Evolutionary conservation across 202 grass and related monocot species (phyloP), one percentile per base, ranked within the genome.

Genomic region (Zoysia matrella): DNA sequence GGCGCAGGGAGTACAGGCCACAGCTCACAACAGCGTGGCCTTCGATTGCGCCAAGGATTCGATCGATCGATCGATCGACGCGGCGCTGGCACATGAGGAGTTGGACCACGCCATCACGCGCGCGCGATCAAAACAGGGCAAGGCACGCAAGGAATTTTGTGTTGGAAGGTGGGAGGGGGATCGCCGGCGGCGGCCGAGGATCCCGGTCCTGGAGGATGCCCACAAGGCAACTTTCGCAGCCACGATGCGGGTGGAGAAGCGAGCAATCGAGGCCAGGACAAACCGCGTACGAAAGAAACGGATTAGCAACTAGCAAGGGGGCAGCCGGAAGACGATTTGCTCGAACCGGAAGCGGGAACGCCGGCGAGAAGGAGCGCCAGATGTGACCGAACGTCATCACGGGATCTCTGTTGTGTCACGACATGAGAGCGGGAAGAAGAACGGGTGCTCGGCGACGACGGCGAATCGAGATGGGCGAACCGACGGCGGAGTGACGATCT

Each of bases 11-110:
- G 80, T 73, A 82, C 80, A 46, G 10, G 14, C 2, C 36, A 67
- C 80, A 77, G 74, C 15, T 77, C 56, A 78, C 56, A 40, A 36
- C 56, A 57, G 77, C 55, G 56, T 60, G 62, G 68, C 46, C 39
- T 65, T 63, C 40, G 60, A 72, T 85, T 57, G 39, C 36, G 41
- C 57, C 57, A 30, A 60, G 57, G 57, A 60, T 60, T 60, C 57
- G 58, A 30, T 7, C 7, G 22, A 30, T 30, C 22, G 22, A 30
- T 30, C 22, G 22, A 30, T 30, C 22, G 22, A 30, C 22, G 22
- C 56, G 6, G 13, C 54, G 8, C 22, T 10, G n/a, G 54, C 54
- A 56, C 54, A 60, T 18, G 15, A 18, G 16, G 58, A 9, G 22
- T 18, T 58, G 55, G 58, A 61, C 58, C 58, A 61, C 58, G 58